Evolutionary conservation across 495 filamentous ascomycete genomes (phyloP), one percentile per base, ranked within the genome.

Genomic region (Rhypophila decipiens): DNA sequence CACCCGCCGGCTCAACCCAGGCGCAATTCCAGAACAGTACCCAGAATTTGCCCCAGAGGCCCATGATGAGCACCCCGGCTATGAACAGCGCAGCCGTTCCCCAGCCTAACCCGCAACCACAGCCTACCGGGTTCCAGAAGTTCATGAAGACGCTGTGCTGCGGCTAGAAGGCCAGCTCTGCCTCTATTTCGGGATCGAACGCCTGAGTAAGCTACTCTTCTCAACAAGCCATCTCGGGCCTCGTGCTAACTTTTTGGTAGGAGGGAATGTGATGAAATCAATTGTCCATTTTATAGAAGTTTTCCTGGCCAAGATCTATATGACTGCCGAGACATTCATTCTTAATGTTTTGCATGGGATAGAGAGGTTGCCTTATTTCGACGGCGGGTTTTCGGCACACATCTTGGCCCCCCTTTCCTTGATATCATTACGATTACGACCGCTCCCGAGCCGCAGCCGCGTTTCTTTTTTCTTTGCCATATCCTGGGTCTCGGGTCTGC

Each of bases 1-100:
- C 90, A 50, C 86, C 90, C 49, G 79, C 86, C 46, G 83, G 83
- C 52, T 90, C 87, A 57, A 90, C 85, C 46, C 85, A 88, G 66
- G 88, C 89, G 48, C 89, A 95, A 61, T 95, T 94, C 74, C 86
- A 90, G 70, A 86, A 83, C 73, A 90, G 86, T 68, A 86, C 84
- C 58, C 85, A 87, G 55, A 89, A 94, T 67, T 78, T 94, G 47
- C 81, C 84, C 21, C 78, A 78, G 49, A 75, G 82, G 51, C 74
- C 85, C 59, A 82, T 75, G 45, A 70, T 71, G 18, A 82, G 82
- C 55, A 76, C 75, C 46, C 69, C 66, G 23, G 67, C 77, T 64
- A 71, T 68, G 51, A 75, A 49, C 47, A 59, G 67, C 51, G 78
- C 79, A 51, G 49, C 49, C 44, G 56, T 52, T 39, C 58, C 42